A percentile compares a stretch with the other conserved stretches of the same genome.
phyloP scores from a whole-genome alignment of 73 alveolate genomes.

The Stentor roeselii region DNA sequence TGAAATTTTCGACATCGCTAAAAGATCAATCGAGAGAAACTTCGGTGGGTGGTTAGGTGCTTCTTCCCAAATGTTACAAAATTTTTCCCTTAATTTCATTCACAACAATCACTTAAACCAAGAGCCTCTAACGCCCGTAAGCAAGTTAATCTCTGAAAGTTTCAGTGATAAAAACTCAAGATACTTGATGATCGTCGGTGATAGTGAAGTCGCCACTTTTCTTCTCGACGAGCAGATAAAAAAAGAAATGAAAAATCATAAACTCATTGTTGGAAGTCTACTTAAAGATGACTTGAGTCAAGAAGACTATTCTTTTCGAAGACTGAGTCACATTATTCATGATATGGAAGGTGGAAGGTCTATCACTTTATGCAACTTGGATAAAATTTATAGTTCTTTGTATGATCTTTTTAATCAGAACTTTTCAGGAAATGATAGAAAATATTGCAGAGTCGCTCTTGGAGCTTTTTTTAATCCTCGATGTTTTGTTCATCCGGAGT shows the following conservation, averaged over 20 bases:
- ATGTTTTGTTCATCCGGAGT: constrained; percentile 36
- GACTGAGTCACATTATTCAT: constrained; percentile 43
- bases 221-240: constrained; percentile 40
- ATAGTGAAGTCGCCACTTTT: constrained; percentile 48
- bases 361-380: constrained; percentile 38
- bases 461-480: constrained; percentile 41
- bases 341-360: constrained; percentile 45
- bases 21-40: constrained; percentile 43
- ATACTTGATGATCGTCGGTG: constrained; percentile 28
- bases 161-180: constrained; percentile 37
- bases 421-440: constrained; percentile 33
- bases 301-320: constrained; percentile 47
- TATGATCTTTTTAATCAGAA: constrained; percentile 60
- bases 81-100: constrained; percentile 46
- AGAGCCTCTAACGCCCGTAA: neutral
- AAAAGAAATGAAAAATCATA: constrained; percentile 36
- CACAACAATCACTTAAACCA: constrained; percentile 25
- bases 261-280: constrained; percentile 32
- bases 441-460: constrained; percentile 48
- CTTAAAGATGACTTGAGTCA: constrained; percentile 38
- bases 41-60: constrained; percentile 32
- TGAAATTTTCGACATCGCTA: neutral
- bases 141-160: constrained; percentile 30
- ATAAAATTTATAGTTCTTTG: constrained; percentile 50
- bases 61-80: constrained; percentile 25